A percentile compares a stretch with the other conserved stretches of the same genome.
phyloP scores from a whole-genome alignment of 2,329 filamentous ascomycete species.

The Lithohypha guttulata region DNA sequence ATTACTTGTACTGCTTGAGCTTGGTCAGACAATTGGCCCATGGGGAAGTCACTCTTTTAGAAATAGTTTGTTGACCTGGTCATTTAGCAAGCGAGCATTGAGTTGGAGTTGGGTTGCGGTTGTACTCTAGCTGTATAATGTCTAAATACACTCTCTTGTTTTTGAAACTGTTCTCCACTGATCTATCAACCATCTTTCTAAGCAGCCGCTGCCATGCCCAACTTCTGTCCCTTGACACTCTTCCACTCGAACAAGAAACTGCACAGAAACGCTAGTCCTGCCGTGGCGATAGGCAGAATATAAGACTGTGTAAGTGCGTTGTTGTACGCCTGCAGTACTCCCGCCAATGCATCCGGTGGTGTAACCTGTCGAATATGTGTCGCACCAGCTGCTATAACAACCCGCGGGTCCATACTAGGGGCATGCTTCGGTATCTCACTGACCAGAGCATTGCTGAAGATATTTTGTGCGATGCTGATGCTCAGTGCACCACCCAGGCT shows the following conservation, averaged over 20 bases:
- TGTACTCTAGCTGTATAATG: too few species aligned
- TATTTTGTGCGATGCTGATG: slow-evolving; percentile 54
- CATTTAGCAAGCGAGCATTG: too few species aligned
- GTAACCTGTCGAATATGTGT: slow-evolving; percentile 32
- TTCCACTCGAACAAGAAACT: slow-evolving; percentile 23
- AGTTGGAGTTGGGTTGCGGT: too few species aligned
- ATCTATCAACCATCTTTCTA: neutral
- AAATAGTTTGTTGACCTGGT: too few species aligned
- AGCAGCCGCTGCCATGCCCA: slow-evolving; percentile 16
- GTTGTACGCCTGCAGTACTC: slow-evolving; percentile 28
- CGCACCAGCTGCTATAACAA: slow-evolving; percentile 33
- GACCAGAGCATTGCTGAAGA: slow-evolving; percentile 56
- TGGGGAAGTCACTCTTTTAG: too few species aligned
- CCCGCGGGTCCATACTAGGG: slow-evolving; percentile 27
- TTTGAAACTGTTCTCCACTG: too few species aligned
- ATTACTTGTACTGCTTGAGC: too few species aligned
- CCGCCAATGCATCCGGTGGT: slow-evolving; percentile 25
- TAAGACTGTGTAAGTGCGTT: slow-evolving; percentile 19
- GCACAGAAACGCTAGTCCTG: slow-evolving; percentile 16
- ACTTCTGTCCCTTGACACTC: slow-evolving; percentile 22
- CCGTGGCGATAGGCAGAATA: slow-evolving; percentile 19
- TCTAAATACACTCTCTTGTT: too few species aligned
- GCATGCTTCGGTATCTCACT: slow-evolving; percentile 39
- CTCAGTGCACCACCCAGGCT: slow-evolving; percentile 55
- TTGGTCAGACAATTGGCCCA: too few species aligned